Evolutionary conservation across 352 stramenopile genomes (phyloP), one percentile per base, ranked within the genome.

Genomic region (Phytophthora litchii): DNA sequence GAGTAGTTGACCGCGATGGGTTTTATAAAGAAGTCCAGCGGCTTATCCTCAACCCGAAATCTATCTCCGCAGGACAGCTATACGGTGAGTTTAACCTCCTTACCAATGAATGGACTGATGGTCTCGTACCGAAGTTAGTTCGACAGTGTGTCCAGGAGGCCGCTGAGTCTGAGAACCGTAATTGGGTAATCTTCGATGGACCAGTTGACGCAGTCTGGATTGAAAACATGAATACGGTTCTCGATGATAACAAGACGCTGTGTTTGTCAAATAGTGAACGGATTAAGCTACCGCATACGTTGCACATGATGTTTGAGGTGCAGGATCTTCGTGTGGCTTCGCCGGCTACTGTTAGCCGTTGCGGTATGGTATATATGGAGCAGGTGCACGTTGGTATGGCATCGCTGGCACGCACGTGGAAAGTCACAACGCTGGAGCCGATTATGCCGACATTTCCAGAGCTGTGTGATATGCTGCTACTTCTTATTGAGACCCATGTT

Each of bases 61-160:
- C 86, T 29, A 98, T 98, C 54, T 98, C 92, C 0, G 96, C 96
- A n/a, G 95, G 93, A 3, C 92, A 98, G 50, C 68, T 98, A 3
- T 98, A 98, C 50, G 92, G 92, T 6, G 90, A 98, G 52, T 98
- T 98, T 59, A 98, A 97, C 53, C 52, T 92, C 31, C 64, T 98
- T 13, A 98, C 95, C 0, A 96, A 96, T 36, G 95, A 98, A 55
- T 98, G 95, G 95, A 95, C 89, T 7, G 94, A 98, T 35, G 89
- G 88, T 10, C 71, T 97, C 3, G 94, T 98, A 1, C 92, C 94
- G 0, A 97, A 96, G 36, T 84, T 98, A 16, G 96, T 98, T 48
- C 88, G 89, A 3, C 86, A 97, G 50, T 95, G 84, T 38, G 84
- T 96, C 1, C 70, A 83, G 14, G 86, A 92, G 61, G 83, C 83